Percentiles rank a stretch among this genome's conserved stretches.
phyloP scores from a whole-genome alignment of 2,329 filamentous ascomycete genomes.

The Cladosporium sphaerospermum region DNA sequence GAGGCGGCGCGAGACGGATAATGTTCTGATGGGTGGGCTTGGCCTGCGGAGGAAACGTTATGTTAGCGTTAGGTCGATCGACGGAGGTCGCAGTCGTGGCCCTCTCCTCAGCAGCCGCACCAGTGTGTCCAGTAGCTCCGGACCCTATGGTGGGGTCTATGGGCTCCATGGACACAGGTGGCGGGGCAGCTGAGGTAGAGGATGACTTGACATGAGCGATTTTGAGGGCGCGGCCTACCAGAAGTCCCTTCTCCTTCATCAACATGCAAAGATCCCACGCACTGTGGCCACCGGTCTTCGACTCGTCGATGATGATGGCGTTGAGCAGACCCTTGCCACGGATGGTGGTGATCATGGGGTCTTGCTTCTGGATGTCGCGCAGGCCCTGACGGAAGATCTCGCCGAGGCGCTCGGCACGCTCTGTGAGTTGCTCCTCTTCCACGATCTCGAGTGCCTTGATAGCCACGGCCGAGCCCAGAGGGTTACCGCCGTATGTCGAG shows the following conservation, averaged over 20 bases:
- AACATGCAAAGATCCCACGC: slow-evolving; percentile 97
- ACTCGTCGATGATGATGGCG: slow-evolving; percentile 92
- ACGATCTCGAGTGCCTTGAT: slow-evolving; percentile 93
- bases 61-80: slow-evolving; percentile 17
- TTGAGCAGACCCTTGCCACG: slow-evolving; percentile 93
- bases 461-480: slow-evolving; percentile 87
- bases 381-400: slow-evolving; percentile 77
- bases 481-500: slow-evolving; percentile 97
- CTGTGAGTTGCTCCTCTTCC: slow-evolving; percentile 81
- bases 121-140: not conserved
- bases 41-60: slow-evolving; percentile 51
- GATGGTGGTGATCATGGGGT: slow-evolving; percentile 72
- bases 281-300: slow-evolving; percentile 72
- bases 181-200: not conserved
- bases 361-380: slow-evolving; percentile 56
- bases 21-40: slow-evolving; percentile 99
- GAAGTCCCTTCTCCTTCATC: slow-evolving; percentile 87
- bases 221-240: slow-evolving; percentile 54
- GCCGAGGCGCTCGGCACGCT: slow-evolving; percentile 74
- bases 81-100: slow-evolving; percentile 10
- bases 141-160: not conserved
- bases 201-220: slow-evolving; percentile 28
- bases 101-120: slow-evolving; percentile 8
- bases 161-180: not conserved
- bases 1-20: slow-evolving; percentile 91